Base-by-base conservation (phyloP, 2,329 filamentous ascomycete species). In the Tolypocladium paradoxum region DNA sequence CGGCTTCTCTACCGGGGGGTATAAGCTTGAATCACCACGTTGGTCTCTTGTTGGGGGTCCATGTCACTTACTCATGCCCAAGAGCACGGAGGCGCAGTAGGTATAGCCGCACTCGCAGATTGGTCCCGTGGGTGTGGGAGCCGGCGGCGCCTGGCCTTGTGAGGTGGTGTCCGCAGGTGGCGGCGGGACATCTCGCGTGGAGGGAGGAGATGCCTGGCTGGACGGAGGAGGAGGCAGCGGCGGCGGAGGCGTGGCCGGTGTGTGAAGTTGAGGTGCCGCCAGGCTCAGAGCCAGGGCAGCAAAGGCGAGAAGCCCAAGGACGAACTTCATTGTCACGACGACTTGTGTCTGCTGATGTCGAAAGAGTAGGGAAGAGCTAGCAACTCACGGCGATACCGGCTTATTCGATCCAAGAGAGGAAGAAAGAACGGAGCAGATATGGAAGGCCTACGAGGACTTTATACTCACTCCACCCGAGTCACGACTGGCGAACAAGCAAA, bases 91-190 rank as follows among this genome's bases (percentile, higher is more conserved):
- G 11, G 69, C 68, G 54, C 70, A 73, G 54, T 73, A 73, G 3
- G 70, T 73, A 52, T 71, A 72, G 52, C 70, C 70, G 55, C 70
- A 73, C 54, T 72, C 66, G 57, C 70, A 73, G 51, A 66, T 65
- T 18, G 70, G 58, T 2, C 63, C 68, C 9, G 60, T 54, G n/a
- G 62, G 62, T 16, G 58, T 55, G 1, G 58, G 54, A 29, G 51
- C 56, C 24, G 59, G 56, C n/a, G 57, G 53, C 27, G 45, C 24
- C 24, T 12, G 16, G 20, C 37, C 37, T 48, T 45, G 12, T 59
- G 63, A 27, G 2, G 43, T 20, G 4, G 43, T 20, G 4, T 31
- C 27, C 9, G 43, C 4, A 46, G 43, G 16, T 27, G 43, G 9
- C 4, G 27, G 5, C 16, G 34, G 34, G 34, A 0, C 24, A 2